Evolutionary conservation across 768 basidiomycete species (phyloP), one percentile per base, ranked within the genome.

Genomic region (Collybia nuda): DNA sequence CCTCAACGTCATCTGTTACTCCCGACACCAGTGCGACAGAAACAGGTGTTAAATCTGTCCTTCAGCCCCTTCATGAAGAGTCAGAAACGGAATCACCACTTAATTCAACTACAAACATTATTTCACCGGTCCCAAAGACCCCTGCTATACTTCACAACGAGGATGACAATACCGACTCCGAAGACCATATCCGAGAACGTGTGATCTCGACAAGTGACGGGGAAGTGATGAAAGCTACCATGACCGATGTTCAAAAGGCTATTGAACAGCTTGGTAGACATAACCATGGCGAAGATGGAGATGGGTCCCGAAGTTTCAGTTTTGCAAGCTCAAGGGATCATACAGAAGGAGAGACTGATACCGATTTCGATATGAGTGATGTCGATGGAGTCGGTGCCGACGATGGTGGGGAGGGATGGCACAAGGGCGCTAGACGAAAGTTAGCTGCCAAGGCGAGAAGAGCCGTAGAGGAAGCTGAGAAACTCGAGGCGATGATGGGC

Each of bases 191-290:
- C 55, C 61, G 54, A 22, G 54, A 58, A n/a, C 50, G 58, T 8
- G 50, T 46, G 24, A 40, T 58, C 7, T 57, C 61, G 14, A 32
- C 32, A 6, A 62, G 59, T 36, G 72, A 78, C 40, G 78, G 71
- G 12, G 82, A 81, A 53, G 80, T 88, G 50, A 93, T 96, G 89
- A 81, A 82, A 35, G 90, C 86, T 1, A 96, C 93, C 2, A 78
- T 95, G 77, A 92, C 88, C 2, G 92, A 95, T 50, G 90, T 96
- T 5, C 90, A 96, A 66, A 73, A 90, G 56, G 93, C 92, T 17
- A 93, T 95, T 58, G 90, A 94, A 53, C 90, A 93, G 59, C 84
- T 93, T 21, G 88, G 86, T 6, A 72, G 76, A 40, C 68, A 67
- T 19, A 61, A 55, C 11, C 62, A 50, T 14, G 56, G 57, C 41